A percentile compares a stretch with the other conserved stretches of the same genome.
Evolutionary conservation across 1,284 basidiomycete species (phyloP).

Genomic region (Cutaneotrichosporon dermatis): DNA sequence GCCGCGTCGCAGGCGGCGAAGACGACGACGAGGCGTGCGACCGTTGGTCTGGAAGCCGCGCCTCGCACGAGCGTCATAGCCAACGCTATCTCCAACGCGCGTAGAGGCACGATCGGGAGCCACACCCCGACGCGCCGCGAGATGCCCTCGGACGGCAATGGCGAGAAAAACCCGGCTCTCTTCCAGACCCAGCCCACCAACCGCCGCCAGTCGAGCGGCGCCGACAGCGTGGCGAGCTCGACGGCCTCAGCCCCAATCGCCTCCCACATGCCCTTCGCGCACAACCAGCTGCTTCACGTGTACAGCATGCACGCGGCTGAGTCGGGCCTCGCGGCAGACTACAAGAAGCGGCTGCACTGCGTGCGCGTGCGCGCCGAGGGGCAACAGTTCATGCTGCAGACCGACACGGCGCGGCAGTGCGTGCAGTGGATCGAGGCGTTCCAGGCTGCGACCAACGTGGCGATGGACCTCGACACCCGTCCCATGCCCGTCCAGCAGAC

Average conservation of each 20-base stretch:
- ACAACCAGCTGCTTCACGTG: slow-evolving; percentile 52
- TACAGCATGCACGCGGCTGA: slow-evolving; percentile 90
- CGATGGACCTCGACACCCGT: slow-evolving; percentile 83
- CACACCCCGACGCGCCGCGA: slow-evolving; percentile 3
- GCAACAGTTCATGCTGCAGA: slow-evolving; percentile 94
- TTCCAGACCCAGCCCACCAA: slow-evolving; percentile 22
- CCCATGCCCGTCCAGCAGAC: slow-evolving; percentile 75
- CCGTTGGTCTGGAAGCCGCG: slow-evolving; percentile 11
- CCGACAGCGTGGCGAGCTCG: slow-evolving; percentile 13
- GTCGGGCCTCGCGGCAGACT: slow-evolving; percentile 90
- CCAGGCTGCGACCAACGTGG: slow-evolving; percentile 86
- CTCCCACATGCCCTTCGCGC: slow-evolving; percentile 44
- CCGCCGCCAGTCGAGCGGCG: neutral
- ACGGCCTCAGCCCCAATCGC: slow-evolving; percentile 22
- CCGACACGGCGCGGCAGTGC: slow-evolving; percentile 74
- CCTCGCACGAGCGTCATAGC: slow-evolving; percentile 6
- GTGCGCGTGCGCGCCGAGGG: slow-evolving; percentile 90
- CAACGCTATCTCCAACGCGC: slow-evolving; percentile 1
- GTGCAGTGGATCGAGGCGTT: slow-evolving; percentile 96
- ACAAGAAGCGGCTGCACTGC: slow-evolving; percentile 87
- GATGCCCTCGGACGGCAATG: neutral
- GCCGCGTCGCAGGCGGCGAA: neutral
- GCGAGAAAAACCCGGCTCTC: slow-evolving; percentile 37
- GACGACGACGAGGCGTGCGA: slow-evolving; percentile 8
- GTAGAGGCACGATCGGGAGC: slow-evolving; percentile 8